Percentiles rank a stretch among this genome's conserved stretches.
These are phyloP conservation scores for Cichorium intybus DNA, from an alignment of 140 eudicot genomes.

Conservation along the genomic window DNA sequence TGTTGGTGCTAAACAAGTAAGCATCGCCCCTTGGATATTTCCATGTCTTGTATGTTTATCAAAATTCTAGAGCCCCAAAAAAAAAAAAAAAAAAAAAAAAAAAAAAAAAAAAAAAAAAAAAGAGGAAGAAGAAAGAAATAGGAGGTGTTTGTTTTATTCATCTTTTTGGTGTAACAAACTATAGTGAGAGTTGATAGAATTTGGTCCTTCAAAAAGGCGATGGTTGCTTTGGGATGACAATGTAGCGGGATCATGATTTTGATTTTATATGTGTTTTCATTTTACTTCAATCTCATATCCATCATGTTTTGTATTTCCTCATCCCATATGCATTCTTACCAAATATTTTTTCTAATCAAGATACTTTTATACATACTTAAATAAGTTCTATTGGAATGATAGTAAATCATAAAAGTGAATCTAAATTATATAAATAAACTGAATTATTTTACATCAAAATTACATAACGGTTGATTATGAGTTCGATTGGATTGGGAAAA, in stretches of 20 bases:
- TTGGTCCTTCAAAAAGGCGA: not conserved
- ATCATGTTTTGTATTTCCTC: not conserved
- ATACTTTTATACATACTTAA: not conserved
- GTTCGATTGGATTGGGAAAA: too few relatives aligned
- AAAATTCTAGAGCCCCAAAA: not conserved
- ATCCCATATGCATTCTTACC: not conserved
- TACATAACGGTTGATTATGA: too few relatives aligned
- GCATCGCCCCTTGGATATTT: not conserved
- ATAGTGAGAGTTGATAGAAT: slow-evolving; percentile 5
- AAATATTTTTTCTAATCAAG: not conserved
- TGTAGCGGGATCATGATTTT: not conserved
- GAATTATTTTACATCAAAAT: too few relatives aligned
- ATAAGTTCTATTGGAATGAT: too few relatives aligned
- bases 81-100: not conserved
- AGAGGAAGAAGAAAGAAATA: not conserved
- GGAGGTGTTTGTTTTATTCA: too few relatives aligned
- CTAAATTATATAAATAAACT: too few relatives aligned
- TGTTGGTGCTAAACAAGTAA: not conserved
- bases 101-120: not conserved
- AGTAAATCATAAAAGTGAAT: too few relatives aligned
- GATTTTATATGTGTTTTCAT: not conserved
- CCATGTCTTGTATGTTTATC: not conserved
- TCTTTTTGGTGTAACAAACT: slow-evolving; percentile 16
- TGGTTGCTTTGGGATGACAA: not conserved
- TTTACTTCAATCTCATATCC: not conserved